Evolutionary conservation across 2,329 filamentous ascomycete genomes (phyloP).

Genomic region (Penicillium sp.): DNA sequence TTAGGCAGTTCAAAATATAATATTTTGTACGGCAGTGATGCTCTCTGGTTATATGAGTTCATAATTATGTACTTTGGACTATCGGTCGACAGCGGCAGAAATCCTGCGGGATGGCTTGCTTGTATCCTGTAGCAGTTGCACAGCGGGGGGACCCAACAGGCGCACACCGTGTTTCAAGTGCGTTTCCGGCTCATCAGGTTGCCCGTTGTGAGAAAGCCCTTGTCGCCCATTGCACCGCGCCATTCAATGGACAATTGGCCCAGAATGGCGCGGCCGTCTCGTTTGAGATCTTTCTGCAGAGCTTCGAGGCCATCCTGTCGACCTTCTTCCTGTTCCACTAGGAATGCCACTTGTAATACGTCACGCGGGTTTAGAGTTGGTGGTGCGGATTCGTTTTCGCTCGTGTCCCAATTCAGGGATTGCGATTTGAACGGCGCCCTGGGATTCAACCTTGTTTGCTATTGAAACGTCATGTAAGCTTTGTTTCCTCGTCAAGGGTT

Average conservation of each 20-base stretch:
- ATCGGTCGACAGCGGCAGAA: not conserved
- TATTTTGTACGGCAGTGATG: not conserved
- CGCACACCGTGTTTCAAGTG: slow-evolving; percentile 24
- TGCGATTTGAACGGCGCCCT: slow-evolving; percentile 54
- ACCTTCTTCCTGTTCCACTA: slow-evolving; percentile 55
- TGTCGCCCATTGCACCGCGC: slow-evolving; percentile 85
- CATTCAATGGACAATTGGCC: slow-evolving; percentile 84
- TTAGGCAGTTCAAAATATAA: not conserved
- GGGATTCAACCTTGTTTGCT: slow-evolving; percentile 50
- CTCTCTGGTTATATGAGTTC: not conserved
- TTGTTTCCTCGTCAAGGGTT: not conserved
- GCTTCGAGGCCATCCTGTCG: slow-evolving; percentile 52
- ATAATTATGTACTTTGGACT: not conserved
- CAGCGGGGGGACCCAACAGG: slow-evolving; percentile 2
- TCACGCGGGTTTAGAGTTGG: slow-evolving; percentile 60
- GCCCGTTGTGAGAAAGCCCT: slow-evolving; percentile 82
- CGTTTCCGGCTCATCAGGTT: slow-evolving; percentile 59
- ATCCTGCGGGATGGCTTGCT: slow-evolving; percentile 1
- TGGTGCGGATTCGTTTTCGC: slow-evolving; percentile 29
- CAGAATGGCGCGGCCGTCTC: slow-evolving; percentile 59
- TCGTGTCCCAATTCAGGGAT: slow-evolving; percentile 56
- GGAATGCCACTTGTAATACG: slow-evolving; percentile 63
- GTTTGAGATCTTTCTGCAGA: slow-evolving; percentile 47
- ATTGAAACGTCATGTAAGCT: not conserved
- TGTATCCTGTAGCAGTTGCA: slow-evolving; percentile 12